Evolutionary conservation across 768 basidiomycete species (phyloP).

Genomic region (Hysterangium stoloniferum): DNA sequence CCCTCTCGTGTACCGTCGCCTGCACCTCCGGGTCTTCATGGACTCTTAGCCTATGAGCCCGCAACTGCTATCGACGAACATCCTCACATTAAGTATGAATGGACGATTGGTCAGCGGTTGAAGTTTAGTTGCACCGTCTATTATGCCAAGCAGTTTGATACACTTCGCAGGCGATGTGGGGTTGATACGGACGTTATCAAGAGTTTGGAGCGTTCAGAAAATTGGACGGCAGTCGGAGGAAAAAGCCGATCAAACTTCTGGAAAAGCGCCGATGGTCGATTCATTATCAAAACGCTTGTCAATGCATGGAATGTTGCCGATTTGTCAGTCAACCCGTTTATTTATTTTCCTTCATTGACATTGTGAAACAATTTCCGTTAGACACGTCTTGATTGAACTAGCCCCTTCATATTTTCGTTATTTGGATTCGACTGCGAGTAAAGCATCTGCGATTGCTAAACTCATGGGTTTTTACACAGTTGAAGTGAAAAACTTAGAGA

Average conservation of each 20-base stretch:
- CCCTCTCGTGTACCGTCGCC: constrained; percentile 27
- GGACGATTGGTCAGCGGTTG: constrained; percentile 64
- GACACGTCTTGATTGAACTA: constrained; percentile 71
- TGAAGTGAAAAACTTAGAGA: constrained; percentile 67
- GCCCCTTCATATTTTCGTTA: constrained; percentile 75
- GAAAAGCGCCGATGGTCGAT: constrained; percentile 71
- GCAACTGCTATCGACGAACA: constrained; percentile 48
- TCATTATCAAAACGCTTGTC: constrained; percentile 80
- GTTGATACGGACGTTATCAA: constrained; percentile 52
- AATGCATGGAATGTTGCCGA: constrained; percentile 85
- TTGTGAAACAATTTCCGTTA: constrained; percentile 25
- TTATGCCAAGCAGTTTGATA: constrained; percentile 75
- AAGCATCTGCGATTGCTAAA: constrained; percentile 67
- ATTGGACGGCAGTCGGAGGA: constrained; percentile 72
- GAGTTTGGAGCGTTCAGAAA: constrained; percentile 51
- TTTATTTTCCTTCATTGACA: neutral
- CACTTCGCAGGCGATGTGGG: constrained; percentile 55
- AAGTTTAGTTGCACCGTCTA: constrained; percentile 79
- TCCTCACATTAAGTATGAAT: constrained; percentile 80
- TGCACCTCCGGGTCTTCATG: constrained; percentile 31
- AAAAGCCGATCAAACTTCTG: constrained; percentile 79
- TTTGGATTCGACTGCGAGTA: constrained; percentile 60
- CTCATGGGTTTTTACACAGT: constrained; percentile 77
- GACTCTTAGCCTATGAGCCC: constrained; percentile 32
- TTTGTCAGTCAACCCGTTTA: constrained; percentile 36